phyloP scores from a whole-genome alignment of 139 green algal species.

The Chlamydomonas applanata region DNA sequence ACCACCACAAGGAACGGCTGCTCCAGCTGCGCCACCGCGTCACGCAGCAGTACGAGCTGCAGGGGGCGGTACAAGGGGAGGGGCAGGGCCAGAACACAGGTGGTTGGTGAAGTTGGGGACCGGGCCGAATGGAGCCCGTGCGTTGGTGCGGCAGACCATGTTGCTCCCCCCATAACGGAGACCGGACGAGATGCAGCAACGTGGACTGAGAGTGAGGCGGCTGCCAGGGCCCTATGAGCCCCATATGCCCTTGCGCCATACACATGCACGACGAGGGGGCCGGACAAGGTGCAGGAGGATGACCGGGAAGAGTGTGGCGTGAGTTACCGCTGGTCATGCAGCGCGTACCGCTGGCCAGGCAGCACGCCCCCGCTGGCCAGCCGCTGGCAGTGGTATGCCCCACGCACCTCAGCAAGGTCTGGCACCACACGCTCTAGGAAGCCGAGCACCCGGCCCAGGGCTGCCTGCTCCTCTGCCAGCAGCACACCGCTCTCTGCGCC shows the following conservation, averaged over 20 bases:
- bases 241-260: not conserved
- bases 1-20: constrained; percentile 94
- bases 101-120: not conserved
- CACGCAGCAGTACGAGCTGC: constrained; percentile 25
- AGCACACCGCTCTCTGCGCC: constrained; percentile 43
- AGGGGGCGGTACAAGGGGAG: not conserved
- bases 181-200: too few species aligned
- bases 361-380: not conserved
- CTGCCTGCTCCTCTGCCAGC: constrained; percentile 43
- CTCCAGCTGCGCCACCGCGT: constrained; percentile 74
- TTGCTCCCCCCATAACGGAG: constrained; percentile 38
- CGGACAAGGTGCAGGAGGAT: too few species aligned
- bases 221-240: not conserved
- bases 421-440: constrained; percentile 53
- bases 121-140: not conserved
- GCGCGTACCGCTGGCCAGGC: not conserved
- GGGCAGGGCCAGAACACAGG: too few species aligned
- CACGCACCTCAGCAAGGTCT: constrained; percentile 10
- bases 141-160: constrained; percentile 34
- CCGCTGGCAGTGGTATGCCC: not conserved
- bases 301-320: too few species aligned
- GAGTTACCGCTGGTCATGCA: too few species aligned
- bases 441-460: constrained; percentile 24
- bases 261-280: not conserved
- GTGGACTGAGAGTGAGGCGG: not conserved